Percentiles rank a stretch among this genome's conserved stretches.
Evolutionary conservation across 257 asterid genomes (phyloP).

Genomic region (Solanum microdontum): DNA sequence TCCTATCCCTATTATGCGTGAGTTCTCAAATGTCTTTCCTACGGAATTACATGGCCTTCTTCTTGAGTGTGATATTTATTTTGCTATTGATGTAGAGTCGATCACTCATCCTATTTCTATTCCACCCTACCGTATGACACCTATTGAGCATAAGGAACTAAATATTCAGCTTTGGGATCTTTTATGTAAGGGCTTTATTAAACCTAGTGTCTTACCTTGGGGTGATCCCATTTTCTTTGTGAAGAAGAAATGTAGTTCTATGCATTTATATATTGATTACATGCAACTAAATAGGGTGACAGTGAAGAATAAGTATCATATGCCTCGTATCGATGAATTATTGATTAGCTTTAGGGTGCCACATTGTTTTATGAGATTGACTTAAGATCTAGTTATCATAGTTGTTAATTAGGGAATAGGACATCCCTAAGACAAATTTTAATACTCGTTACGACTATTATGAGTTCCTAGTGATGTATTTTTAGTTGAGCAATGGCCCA

Average conservation of each 20-base stretch:
- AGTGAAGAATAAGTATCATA: neutral
- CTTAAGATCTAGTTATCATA: neutral
- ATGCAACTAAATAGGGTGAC: neutral
- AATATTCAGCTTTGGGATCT: too few relatives aligned
- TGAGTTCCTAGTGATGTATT: neutral
- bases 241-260: neutral
- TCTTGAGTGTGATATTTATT: neutral
- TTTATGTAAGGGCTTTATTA: neutral
- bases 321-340: neutral
- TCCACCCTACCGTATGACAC: neutral
- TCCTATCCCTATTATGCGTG: neutral
- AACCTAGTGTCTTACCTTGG: neutral
- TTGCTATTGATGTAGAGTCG: neutral
- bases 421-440: too few relatives aligned
- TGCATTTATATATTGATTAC: neutral
- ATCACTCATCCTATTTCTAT: neutral
- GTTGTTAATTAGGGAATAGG: neutral
- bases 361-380: too few relatives aligned
- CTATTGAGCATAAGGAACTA: too few relatives aligned
- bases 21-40: too few relatives aligned
- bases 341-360: too few relatives aligned
- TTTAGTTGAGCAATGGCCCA: neutral
- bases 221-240: neutral
- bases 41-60: neutral
- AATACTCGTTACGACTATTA: too few relatives aligned